These are phyloP conservation scores for Magnusiomyces suaveolens DNA, from an alignment of 1,139 yeast species.

Conservation along the genomic window DNA sequence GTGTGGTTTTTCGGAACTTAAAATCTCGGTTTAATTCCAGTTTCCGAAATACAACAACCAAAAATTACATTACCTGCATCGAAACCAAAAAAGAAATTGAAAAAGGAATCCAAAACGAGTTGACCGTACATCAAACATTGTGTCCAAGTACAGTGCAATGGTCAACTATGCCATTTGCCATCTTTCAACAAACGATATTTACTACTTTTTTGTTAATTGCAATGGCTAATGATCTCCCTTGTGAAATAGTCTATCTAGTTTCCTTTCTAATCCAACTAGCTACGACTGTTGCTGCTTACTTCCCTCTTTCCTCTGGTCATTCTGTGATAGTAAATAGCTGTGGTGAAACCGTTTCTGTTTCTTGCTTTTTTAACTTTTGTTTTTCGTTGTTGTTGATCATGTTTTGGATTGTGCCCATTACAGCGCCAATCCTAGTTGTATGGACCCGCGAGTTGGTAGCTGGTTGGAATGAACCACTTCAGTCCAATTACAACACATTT, in stretches of 20 bases:
- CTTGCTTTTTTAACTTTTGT: slow-evolving; percentile 21
- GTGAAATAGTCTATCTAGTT: slow-evolving; percentile 62
- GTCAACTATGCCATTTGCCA: not conserved
- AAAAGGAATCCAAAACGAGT: too few relatives aligned
- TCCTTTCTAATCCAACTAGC: slow-evolving; percentile 39
- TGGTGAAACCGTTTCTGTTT: not conserved
- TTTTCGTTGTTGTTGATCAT: slow-evolving; percentile 26
- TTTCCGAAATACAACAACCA: too few relatives aligned
- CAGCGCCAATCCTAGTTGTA: slow-evolving; percentile 29
- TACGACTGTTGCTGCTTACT: slow-evolving; percentile 12
- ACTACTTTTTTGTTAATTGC: slow-evolving; percentile 34
- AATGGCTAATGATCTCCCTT: slow-evolving; percentile 61
- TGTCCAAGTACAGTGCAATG: not conserved
- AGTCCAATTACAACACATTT: slow-evolving; percentile 26
- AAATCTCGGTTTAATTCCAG: too few relatives aligned
- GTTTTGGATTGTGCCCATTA: slow-evolving; percentile 30
- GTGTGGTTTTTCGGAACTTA: too few relatives aligned
- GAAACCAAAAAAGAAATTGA: too few relatives aligned
- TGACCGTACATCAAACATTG: too few relatives aligned
- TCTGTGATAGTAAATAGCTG: not conserved
- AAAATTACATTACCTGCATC: too few relatives aligned
- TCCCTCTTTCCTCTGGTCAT: not conserved
- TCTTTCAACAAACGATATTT: slow-evolving; percentile 23
- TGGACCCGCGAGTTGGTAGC: slow-evolving; percentile 30
- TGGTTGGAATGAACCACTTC: slow-evolving; percentile 26